Conservation (phyloP, 2,329 filamentous ascomycete genomes). For the Apiospora kogelbergensis region DNA sequence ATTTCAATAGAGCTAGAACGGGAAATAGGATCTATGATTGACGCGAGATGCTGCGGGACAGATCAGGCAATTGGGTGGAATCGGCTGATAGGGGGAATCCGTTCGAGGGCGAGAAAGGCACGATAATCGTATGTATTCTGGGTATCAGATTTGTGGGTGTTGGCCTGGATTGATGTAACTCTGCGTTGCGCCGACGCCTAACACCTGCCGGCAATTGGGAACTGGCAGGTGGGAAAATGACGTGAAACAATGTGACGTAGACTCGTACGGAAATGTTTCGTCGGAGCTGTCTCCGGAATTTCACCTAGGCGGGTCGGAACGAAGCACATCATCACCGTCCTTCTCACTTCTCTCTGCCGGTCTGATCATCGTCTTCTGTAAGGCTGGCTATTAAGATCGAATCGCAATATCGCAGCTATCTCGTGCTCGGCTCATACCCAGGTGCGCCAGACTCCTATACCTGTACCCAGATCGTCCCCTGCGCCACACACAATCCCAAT, state of each 20-base stretch:
- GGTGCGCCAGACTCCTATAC: not conserved
- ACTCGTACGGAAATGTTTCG: not conserved
- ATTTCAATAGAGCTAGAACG: not conserved
- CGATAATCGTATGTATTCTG: slow-evolving; percentile 5
- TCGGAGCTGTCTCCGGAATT: not conserved
- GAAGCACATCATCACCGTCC: not conserved
- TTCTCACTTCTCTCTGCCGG: not conserved
- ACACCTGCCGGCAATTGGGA: slow-evolving; percentile 2
- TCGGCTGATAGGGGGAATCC: not conserved
- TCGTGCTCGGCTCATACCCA: not conserved
- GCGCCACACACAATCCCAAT: not conserved
- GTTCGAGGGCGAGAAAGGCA: not conserved
- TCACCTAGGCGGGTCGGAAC: not conserved
- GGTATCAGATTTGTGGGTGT: slow-evolving; percentile 3
- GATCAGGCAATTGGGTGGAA: not conserved
- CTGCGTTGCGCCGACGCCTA: not conserved
- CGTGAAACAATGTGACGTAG: not conserved
- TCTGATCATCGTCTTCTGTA: not conserved
- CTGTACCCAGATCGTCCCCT: not conserved
- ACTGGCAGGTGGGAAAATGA: not conserved
- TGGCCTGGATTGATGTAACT: not conserved
- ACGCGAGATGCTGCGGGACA: not conserved
- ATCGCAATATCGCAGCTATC: not conserved
- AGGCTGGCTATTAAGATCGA: not conserved
- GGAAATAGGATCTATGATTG: not conserved